Conservation (phyloP, 306 rosid species). For the Vigna radiata region DNA sequence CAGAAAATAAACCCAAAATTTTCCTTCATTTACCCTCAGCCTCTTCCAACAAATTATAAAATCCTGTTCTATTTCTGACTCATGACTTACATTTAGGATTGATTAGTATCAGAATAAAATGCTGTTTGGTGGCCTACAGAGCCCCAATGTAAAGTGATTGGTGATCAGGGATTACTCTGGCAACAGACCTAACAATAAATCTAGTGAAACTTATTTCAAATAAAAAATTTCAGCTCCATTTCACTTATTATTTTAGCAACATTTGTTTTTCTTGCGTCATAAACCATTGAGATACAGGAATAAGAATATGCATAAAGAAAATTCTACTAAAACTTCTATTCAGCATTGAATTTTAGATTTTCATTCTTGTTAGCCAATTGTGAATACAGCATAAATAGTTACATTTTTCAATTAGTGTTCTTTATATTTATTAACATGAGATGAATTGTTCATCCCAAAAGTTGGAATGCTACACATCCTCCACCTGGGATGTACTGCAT, state of each 20-base stretch:
- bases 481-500: too few relatives aligned
- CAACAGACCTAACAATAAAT: neutral
- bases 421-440: neutral
- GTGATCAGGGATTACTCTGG: neutral
- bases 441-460: neutral
- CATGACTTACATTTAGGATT: neutral
- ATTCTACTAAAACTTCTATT: neutral
- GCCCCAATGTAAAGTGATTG: neutral
- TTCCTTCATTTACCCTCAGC: neutral
- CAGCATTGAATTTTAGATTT: neutral
- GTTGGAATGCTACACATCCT: too few relatives aligned
- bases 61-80: neutral
- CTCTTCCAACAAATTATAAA: conserved; percentile 16
- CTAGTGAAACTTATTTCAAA: neutral
- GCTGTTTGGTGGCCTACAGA: neutral
- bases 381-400: neutral
- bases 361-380: neutral
- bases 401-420: neutral
- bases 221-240: neutral
- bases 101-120: neutral
- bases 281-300: neutral
- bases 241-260: neutral
- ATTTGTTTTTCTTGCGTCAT: neutral
- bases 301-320: neutral
- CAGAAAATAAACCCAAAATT: neutral